phyloP scores from a whole-genome alignment of 2,329 filamentous ascomycete species.

The Diaporthe citrichinensis region DNA sequence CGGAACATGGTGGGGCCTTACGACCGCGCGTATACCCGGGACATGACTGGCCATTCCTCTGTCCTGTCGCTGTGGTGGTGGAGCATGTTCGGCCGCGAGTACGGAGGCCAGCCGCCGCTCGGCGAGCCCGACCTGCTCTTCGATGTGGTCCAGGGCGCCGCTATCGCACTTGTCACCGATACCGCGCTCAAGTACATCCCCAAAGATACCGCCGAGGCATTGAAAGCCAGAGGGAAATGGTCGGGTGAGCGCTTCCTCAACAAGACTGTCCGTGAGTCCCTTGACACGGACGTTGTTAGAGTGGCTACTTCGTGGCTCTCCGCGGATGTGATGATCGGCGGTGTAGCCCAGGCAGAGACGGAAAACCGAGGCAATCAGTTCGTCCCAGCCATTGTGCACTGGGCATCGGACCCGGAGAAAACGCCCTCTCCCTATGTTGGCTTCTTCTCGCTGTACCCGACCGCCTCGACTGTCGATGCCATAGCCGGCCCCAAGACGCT shows the following conservation, averaged over 20 bases:
- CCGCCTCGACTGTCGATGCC: slow-evolving; percentile 58
- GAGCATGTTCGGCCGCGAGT: slow-evolving; percentile 57
- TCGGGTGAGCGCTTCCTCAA: slow-evolving; percentile 52
- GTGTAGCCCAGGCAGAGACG: slow-evolving; percentile 53
- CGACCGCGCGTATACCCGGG: slow-evolving; percentile 56
- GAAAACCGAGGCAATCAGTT: slow-evolving; percentile 56
- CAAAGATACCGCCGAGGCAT: slow-evolving; percentile 46
- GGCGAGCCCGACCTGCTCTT: slow-evolving; percentile 57
- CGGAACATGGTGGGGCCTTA: slow-evolving; percentile 54
- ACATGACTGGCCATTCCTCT: slow-evolving; percentile 56
- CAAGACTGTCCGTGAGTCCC: slow-evolving; percentile 53
- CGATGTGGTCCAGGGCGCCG: slow-evolving; percentile 57
- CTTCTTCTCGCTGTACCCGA: slow-evolving; percentile 58
- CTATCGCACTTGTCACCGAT: slow-evolving; percentile 56
- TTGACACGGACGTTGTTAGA: slow-evolving; percentile 50
- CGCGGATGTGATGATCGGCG: slow-evolving; percentile 59
- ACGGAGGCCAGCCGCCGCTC: slow-evolving; percentile 54
- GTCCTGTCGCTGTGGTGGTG: slow-evolving; percentile 59
- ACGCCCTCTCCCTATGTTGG: slow-evolving; percentile 56
- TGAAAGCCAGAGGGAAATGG: slow-evolving; percentile 52
- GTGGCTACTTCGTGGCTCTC: slow-evolving; percentile 58
- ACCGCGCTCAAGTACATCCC: slow-evolving; percentile 50
- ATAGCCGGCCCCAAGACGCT: slow-evolving; percentile 53
- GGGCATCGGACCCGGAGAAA: slow-evolving; percentile 57
- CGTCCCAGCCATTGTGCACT: slow-evolving; percentile 62